Percentiles rank a stretch among this genome's conserved stretches.
These are phyloP conservation scores for Mycena leptocephala DNA, from an alignment of 768 basidiomycete genomes.

Conservation along the genomic window DNA sequence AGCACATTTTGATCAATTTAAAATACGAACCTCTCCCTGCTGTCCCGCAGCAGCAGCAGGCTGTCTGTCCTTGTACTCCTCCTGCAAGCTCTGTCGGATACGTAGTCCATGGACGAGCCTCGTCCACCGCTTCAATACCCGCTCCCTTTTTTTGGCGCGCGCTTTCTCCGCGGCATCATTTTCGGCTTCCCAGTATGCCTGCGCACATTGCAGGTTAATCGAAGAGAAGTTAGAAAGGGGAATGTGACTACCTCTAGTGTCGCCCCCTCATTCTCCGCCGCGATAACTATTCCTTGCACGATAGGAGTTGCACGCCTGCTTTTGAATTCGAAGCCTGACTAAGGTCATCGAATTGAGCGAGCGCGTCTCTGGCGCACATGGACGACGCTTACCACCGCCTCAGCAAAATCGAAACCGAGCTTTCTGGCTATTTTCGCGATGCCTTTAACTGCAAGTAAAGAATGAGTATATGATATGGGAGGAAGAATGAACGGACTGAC, in stretches of 20 bases:
- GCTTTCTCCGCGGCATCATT: slow-evolving; percentile 85
- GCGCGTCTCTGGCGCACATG: neutral
- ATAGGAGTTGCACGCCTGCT: slow-evolving; percentile 91
- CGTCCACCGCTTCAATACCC: slow-evolving; percentile 90
- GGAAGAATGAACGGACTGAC: slow-evolving; percentile 63
- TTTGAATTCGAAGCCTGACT: slow-evolving; percentile 98
- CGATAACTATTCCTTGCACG: slow-evolving; percentile 89
- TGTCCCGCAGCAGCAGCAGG: slow-evolving; percentile 36
- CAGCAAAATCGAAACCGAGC: slow-evolving; percentile 92
- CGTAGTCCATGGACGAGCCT: slow-evolving; percentile 91
- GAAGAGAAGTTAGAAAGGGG: slow-evolving; percentile 21
- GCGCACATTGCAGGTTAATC: slow-evolving; percentile 6
- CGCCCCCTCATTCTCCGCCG: slow-evolving; percentile 81
- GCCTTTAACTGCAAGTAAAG: slow-evolving; percentile 76
- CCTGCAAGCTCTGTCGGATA: slow-evolving; percentile 86
- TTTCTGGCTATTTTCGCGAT: slow-evolving; percentile 91
- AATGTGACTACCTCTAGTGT: slow-evolving; percentile 78
- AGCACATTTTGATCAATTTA: neutral
- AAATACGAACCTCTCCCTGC: slow-evolving; percentile 34
- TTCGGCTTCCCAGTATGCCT: slow-evolving; percentile 93
- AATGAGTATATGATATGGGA: slow-evolving; percentile 22
- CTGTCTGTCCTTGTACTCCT: slow-evolving; percentile 73
- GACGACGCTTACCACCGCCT: slow-evolving; percentile 84
- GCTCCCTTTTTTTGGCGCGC: slow-evolving; percentile 81
- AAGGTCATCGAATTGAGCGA: slow-evolving; percentile 10